Evolutionary conservation across 371 early-diverging fungal species (phyloP).

Genomic region (Mortierella sp.): DNA sequence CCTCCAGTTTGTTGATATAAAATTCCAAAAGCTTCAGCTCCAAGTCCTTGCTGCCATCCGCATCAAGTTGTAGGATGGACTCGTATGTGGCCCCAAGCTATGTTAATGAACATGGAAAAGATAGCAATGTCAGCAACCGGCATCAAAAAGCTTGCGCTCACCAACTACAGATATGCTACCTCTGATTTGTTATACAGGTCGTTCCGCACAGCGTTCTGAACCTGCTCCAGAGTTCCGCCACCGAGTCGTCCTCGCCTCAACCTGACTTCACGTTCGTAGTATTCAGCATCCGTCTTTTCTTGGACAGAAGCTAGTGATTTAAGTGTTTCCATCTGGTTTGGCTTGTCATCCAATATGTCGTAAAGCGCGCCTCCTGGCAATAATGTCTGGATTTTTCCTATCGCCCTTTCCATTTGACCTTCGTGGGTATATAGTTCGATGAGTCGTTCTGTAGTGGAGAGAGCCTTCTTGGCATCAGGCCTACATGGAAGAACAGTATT

Average conservation of each 20-base stretch:
- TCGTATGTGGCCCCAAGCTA: constrained; percentile 52
- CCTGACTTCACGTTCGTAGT: constrained; percentile 71
- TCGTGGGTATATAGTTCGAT: constrained; percentile 61
- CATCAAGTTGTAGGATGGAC: constrained; percentile 34
- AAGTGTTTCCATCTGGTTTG: constrained; percentile 66
- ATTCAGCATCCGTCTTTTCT: constrained; percentile 66
- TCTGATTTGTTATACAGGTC: constrained; percentile 73
- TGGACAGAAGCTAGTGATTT: constrained; percentile 64
- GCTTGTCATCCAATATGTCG: constrained; percentile 61
- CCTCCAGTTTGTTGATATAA: constrained; percentile 38
- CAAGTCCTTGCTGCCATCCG: constrained; percentile 21
- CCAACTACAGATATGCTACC: too few relatives aligned
- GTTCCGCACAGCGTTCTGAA: constrained; percentile 65
- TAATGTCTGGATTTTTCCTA: constrained; percentile 64
- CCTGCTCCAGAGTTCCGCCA: constrained; percentile 69
- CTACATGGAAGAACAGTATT: constrained; percentile 14
- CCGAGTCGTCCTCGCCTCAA: constrained; percentile 77
- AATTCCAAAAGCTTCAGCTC: constrained; percentile 37
- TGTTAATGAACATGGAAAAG: neutral
- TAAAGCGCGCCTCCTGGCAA: constrained; percentile 64
- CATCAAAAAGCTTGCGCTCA: too few relatives aligned
- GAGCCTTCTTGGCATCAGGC: constrained; percentile 67
- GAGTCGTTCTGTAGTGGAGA: constrained; percentile 69
- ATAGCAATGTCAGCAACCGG: too few relatives aligned
- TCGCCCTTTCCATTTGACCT: constrained; percentile 53